Conservation (phyloP, 257 asterid genomes). For the Nicotiana tabacum region DNA sequence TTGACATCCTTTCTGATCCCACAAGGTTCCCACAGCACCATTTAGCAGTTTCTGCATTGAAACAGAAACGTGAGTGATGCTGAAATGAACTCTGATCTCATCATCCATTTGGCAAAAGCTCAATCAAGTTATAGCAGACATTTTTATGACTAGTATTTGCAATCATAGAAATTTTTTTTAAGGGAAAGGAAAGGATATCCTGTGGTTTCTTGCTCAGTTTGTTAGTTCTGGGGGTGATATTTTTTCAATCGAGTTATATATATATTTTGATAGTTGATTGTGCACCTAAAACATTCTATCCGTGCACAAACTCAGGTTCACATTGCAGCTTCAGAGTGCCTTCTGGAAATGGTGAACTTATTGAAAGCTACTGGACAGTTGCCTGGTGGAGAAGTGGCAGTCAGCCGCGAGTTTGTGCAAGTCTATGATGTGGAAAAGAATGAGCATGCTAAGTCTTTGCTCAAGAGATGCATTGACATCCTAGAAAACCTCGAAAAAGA, state of each 20-base stretch:
- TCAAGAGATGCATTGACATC: slow-evolving; percentile 62
- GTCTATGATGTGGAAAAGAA: slow-evolving; percentile 58
- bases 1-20: background rate
- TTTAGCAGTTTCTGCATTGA: background rate
- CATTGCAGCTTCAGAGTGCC: slow-evolving; percentile 76
- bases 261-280: background rate
- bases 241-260: background rate
- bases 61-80: background rate
- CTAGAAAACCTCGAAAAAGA: slow-evolving; percentile 37
- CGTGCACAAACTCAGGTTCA: slow-evolving; percentile 60
- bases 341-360: slow-evolving; percentile 50
- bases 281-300: background rate
- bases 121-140: background rate
- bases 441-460: slow-evolving; percentile 73
- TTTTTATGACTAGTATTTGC: background rate
- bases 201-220: background rate
- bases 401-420: slow-evolving; percentile 55
- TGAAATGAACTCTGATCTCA: background rate
- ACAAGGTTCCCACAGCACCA: background rate
- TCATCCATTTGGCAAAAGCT: background rate
- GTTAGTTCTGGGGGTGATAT: background rate
- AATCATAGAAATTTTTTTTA: background rate
- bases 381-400: slow-evolving; percentile 32
- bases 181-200: background rate
- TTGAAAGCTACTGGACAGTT: slow-evolving; percentile 28